Base-by-base conservation (phyloP, 768 basidiomycete genomes). In the Rhodotorula graminis region DNA sequence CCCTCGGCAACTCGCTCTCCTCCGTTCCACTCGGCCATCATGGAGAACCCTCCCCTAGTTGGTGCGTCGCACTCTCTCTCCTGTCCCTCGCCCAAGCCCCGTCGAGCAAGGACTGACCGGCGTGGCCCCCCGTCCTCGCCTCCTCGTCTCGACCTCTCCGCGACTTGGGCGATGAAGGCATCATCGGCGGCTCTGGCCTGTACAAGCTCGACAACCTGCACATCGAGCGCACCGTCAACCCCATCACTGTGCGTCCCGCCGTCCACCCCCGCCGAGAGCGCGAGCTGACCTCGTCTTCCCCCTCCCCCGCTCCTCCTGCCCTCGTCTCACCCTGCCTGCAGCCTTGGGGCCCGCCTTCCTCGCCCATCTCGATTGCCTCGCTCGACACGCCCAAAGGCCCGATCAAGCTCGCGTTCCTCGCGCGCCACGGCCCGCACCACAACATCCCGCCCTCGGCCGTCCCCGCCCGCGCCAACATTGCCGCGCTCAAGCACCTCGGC, bases 291-390 rank as follows among this genome's bases (percentile, higher is more conserved):
- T 37, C n/a, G n/a, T 56, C 19, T 27, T n/a, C 18, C 47, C 61
- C 33, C 14, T 8, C 47, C 4, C 40, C 46, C 10, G n/a, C 40
- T 33, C 37, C 14, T 16, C n/a, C 10, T 7, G 3, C 59, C 49
- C 25, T 58, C 55, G 40, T 37, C 65, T 31, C 8, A 44, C 42
- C 11, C 23, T 7, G 9, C 55, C 23, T 15, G 21, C 73, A 94
- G 92, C 95, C 95, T 18, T 98, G 93, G 93, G 95, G 95, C 33
- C 84, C 85, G 77, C 91, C 95, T 6, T 90, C 89, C 47, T 90
- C 93, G 0, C 93, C 93, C 56, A 93, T 98, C 75, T 88, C 89
- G n/a, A 94, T 99, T 80, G 88, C 88, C 29, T 81, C 88, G n/a
- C 87, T 96, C 31, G 90, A 92, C 3, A 89, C 90, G 0, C 91